Evolutionary conservation across 768 basidiomycete species (phyloP), one percentile per base, ranked within the genome.

Genomic region (Leucosporidium scottii): DNA sequence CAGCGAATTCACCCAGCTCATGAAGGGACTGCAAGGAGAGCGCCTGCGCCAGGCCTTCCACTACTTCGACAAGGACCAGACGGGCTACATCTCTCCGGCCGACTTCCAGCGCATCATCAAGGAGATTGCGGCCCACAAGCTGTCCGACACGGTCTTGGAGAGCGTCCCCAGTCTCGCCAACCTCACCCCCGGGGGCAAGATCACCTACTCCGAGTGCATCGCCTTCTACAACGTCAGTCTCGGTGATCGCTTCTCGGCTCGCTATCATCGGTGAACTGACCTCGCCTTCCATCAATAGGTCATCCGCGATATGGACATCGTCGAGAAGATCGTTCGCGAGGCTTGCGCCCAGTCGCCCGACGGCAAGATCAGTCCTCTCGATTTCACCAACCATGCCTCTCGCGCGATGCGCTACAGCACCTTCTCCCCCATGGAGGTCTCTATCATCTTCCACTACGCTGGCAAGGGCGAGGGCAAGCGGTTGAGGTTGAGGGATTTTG

Each of bases 11-110:
- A 96, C 93, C 36, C 93, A 97, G 80, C 81, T 98, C 67, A 96
- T 99, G 91, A 98, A 97, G 79, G 94, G 93, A 53, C 84, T 97
- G 64, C 96, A 97, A 81, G 96, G 93, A 76, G 96, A 99, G 80
- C 87, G 96, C 39, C 82, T 99, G 63, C 89, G 96, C 68, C 96
- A 99, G 80, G 89, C 93, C 30, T 99, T 98, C 82, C 89, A 86
- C 80, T 85, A 87, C 79, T 83, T 98, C 76, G 94, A 98, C 79
- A 66, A 69, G 64, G 88, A 94, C 76, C 85, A 89, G 76, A 90
- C 94, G 76, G 96, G 96, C 55, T 91, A 94, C 80, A 97, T 99
- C 79, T 82, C 81, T 71, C 90, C 93, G 23, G 90, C 91, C 61
- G 87, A 97, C 76, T 98, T 98, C 80, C 92, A 96, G 78, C 85